Evolutionary conservation across 2,329 filamentous ascomycete genomes (phyloP), one percentile per base, ranked within the genome.

Genomic region (Clonostachys rosea): DNA sequence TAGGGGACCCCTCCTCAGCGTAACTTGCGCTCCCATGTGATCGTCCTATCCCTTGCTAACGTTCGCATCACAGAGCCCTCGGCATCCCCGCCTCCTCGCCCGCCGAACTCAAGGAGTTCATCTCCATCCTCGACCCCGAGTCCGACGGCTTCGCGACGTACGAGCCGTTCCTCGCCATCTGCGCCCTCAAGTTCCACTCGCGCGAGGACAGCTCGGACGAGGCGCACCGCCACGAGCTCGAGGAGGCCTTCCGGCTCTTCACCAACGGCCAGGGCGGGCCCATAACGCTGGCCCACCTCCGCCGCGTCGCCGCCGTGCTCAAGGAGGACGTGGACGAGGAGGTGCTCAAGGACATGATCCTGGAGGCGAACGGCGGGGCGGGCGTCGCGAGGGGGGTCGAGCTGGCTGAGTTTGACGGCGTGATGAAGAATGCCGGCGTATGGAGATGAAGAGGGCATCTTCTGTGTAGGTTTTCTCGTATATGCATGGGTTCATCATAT

Each of bases 321-420:
- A 89, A 90, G 67, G 90, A 96, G 68, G 89, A 85, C 51, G 84
- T 95, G 20, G 81, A 82, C 49, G 94, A 97, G 58, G 85, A 89
- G 43, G 68, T 95, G 60, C 70, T 99, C 60, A 83, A 81, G 69
- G 91, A 96, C 71, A 99, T 99, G 94, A 86, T 99, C 49, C 72
- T 91, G 43, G 92, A 97, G 74, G 94, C 92, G 43, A 96, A 95
- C 65, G 89, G 88, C 4, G 90, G 89, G 2, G 82, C 78, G 5
- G 85, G 87, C 14, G 78, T 87, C 11, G 80, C 74, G 36, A 78
- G 74, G 48, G 89, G 87, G 8, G 92, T 95, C 10, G 81, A 74
- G 39, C 73, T 84, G 59, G 84, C 87, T 45, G 89, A 96, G 60
- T 96, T 96, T 68, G 86, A 91, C 66, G 81, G 81, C 47, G 88